phyloP scores from a whole-genome alignment of 441 rosid species.

The Pelargonium fulgidum region DNA sequence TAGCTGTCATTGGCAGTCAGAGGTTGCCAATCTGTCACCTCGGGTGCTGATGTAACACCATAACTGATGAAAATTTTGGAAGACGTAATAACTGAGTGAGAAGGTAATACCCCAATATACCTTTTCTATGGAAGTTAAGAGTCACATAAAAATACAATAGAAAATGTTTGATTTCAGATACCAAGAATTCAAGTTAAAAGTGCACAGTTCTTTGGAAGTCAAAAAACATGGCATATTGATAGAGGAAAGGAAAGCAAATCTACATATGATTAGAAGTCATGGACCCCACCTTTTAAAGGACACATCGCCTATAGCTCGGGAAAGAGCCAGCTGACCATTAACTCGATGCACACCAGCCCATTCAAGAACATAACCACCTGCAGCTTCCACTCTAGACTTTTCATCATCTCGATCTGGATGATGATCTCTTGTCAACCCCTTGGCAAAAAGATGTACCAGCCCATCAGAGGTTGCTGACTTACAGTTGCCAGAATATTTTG shows the following conservation, averaged over 20 bases:
- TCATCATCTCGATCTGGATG: constrained; percentile 92
- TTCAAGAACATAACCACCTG: constrained; percentile 80
- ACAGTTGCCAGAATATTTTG: constrained; percentile 34
- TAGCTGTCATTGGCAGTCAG: constrained; percentile 66
- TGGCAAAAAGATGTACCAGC: constrained; percentile 43
- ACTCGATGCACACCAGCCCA: constrained; percentile 80
- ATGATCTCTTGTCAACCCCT: constrained; percentile 81
- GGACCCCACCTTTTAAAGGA: constrained; percentile 51
- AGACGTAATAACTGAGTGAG: constrained; percentile 10
- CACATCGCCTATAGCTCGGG: constrained; percentile 88
- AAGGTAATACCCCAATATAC: constrained; percentile 7
- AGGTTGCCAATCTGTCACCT: constrained; percentile 80
- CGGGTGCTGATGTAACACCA: constrained; percentile 88
- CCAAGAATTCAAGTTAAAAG: constrained; percentile 11
- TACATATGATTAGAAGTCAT: not conserved
- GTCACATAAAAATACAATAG: not conserved
- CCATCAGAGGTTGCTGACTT: constrained; percentile 45
- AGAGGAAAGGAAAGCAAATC: constrained; percentile 12
- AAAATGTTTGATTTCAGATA: constrained; percentile 2
- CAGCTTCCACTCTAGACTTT: constrained; percentile 73
- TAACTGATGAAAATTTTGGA: constrained; percentile 38
- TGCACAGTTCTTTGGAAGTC: not conserved
- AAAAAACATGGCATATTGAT: not conserved
- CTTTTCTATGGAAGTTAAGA: not conserved
- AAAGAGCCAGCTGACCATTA: constrained; percentile 84